Percentiles rank a stretch among this genome's conserved stretches.
phyloP scores from a whole-genome alignment of 1,139 yeast genomes.

The Kluyveromyces sp. region DNA sequence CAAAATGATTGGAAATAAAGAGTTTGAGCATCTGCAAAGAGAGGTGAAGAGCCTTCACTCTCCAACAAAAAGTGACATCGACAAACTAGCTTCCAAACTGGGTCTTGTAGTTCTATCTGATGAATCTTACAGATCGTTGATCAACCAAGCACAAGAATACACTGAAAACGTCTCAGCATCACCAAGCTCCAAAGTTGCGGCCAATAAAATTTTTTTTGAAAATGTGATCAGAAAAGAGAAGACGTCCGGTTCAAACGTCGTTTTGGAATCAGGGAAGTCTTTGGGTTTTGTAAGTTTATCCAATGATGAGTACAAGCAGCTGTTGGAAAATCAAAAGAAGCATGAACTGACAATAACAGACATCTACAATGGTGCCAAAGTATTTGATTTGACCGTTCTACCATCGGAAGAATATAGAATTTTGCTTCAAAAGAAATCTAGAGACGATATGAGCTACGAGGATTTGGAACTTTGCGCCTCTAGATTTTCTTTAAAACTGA shows the following conservation, averaged over 20 bases:
- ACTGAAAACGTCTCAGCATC: slow-evolving; percentile 15
- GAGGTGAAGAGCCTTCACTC: slow-evolving; percentile 13
- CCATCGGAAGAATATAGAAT: slow-evolving; percentile 31
- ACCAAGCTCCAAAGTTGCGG: slow-evolving; percentile 29
- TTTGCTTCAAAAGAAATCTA: slow-evolving; percentile 21
- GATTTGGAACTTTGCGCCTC: slow-evolving; percentile 27
- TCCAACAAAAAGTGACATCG: slow-evolving; percentile 27
- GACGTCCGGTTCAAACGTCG: slow-evolving; percentile 22
- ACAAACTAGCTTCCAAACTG: slow-evolving; percentile 21
- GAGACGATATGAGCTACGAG: slow-evolving; percentile 24
- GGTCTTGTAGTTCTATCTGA: slow-evolving; percentile 26
- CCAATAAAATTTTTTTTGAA: slow-evolving; percentile 32
- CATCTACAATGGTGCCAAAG: slow-evolving; percentile 31
- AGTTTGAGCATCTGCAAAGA: slow-evolving; percentile 21
- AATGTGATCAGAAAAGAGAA: slow-evolving; percentile 30
- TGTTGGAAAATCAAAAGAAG: slow-evolving; percentile 29
- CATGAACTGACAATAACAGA: slow-evolving; percentile 31
- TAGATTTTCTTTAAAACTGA: slow-evolving; percentile 23
- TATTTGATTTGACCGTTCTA: slow-evolving; percentile 29
- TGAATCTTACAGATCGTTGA: slow-evolving; percentile 15
- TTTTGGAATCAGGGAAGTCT: slow-evolving; percentile 31
- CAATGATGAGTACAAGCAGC: slow-evolving; percentile 30
- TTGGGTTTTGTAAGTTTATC: slow-evolving; percentile 34
- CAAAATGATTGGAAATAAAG: slow-evolving; percentile 21
- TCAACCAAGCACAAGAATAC: slow-evolving; percentile 15